Percentiles rank a stretch among this genome's conserved stretches.
Evolutionary conservation across 192 early-diverging fungal species (phyloP).

Genomic region (Funneliformis mosseae): DNA sequence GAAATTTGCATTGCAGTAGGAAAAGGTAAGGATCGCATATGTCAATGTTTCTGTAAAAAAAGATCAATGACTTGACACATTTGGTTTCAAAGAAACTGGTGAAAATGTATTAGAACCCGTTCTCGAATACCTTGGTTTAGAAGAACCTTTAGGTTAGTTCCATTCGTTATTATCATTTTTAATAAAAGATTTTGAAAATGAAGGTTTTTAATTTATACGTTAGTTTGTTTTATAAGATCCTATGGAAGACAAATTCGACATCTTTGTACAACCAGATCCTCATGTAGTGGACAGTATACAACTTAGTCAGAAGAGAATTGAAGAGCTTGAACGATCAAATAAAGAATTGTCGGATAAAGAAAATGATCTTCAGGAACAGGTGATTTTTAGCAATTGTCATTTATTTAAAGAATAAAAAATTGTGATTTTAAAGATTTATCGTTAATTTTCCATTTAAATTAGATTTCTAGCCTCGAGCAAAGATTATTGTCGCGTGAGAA

Average conservation of each 20-base stretch:
- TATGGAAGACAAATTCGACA: not conserved
- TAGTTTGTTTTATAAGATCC: not conserved
- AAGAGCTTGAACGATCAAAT: slow-evolving; percentile 5
- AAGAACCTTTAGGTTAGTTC: not conserved
- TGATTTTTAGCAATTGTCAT: not conserved
- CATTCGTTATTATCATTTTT: not conserved
- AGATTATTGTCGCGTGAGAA: slow-evolving; percentile 25
- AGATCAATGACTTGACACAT: too few relatives aligned
- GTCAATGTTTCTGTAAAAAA: not conserved
- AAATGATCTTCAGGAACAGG: slow-evolving; percentile 10
- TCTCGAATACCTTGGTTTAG: not conserved
- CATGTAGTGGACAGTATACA: not conserved
- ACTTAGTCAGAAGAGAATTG: not conserved
- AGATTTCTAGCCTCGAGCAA: slow-evolving; percentile 21
- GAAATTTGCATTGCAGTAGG: not conserved
- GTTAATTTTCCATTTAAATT: too few relatives aligned
- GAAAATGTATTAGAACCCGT: not conserved
- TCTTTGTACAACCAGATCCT: not conserved
- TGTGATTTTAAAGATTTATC: too few relatives aligned
- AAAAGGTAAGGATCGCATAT: not conserved
- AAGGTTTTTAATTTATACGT: not conserved
- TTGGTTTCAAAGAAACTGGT: too few relatives aligned
- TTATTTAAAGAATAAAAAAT: not conserved
- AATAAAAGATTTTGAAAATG: not conserved
- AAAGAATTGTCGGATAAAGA: slow-evolving; percentile 1